phyloP scores from a whole-genome alignment of 257 asterid genomes.

The Buddleja alternifolia region DNA sequence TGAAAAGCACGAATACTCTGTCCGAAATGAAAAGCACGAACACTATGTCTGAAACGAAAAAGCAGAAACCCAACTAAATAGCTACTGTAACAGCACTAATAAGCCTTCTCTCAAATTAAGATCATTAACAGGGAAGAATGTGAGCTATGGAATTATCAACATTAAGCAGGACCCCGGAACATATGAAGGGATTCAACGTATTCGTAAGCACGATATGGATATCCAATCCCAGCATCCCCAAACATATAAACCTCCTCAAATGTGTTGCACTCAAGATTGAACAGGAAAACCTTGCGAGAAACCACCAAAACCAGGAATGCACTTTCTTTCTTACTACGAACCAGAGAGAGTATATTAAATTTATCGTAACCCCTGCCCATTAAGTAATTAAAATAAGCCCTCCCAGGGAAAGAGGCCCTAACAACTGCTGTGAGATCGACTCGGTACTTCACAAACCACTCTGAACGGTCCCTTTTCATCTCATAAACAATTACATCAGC shows the following conservation, averaged over 20 bases:
- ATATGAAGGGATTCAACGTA: not conserved
- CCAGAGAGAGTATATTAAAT: not conserved
- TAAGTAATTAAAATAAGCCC: not conserved
- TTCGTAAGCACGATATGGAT: not conserved
- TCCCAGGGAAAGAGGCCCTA: not conserved
- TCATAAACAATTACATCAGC: conserved; percentile 24
- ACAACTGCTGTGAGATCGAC: conserved; percentile 19
- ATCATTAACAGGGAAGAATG: too few relatives aligned
- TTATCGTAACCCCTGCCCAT: not conserved
- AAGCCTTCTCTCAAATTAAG: not conserved
- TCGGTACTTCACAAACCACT: conserved; percentile 32
- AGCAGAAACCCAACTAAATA: not conserved
- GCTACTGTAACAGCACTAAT: not conserved
- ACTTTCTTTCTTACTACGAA: not conserved
- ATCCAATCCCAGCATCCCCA: not conserved
- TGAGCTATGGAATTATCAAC: not conserved
- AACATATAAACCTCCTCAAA: not conserved
- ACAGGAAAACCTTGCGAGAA: not conserved
- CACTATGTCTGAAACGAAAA: not conserved
- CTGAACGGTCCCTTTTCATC: conserved; percentile 26
- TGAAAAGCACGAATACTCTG: too few relatives aligned
- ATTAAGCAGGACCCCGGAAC: not conserved
- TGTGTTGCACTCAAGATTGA: not conserved
- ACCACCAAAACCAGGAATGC: not conserved
- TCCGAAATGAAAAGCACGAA: not conserved